Evolutionary conservation across 2,329 filamentous ascomycete species (phyloP).

Genomic region (Sordariomycetes sp.): DNA sequence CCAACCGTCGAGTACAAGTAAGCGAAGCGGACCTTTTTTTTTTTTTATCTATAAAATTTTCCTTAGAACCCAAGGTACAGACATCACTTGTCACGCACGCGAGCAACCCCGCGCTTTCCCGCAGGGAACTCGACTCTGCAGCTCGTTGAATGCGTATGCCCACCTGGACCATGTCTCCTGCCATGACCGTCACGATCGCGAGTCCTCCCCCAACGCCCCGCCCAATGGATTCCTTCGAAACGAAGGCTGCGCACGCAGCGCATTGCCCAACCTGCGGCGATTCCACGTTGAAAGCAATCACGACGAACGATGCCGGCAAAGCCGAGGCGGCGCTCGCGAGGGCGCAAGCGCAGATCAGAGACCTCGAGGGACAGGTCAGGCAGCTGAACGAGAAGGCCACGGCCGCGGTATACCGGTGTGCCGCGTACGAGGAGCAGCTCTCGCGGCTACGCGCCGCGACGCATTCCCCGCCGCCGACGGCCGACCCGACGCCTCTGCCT

Average conservation of each 20-base stretch:
- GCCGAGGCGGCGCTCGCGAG: slow-evolving; percentile 27
- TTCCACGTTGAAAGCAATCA: neutral
- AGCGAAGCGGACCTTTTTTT: neutral
- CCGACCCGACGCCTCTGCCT: slow-evolving; percentile 4
- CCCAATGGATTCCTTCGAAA: neutral
- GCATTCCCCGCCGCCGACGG: slow-evolving; percentile 8
- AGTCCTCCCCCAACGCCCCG: neutral
- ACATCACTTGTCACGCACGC: too few species aligned
- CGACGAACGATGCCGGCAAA: neutral
- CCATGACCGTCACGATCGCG: slow-evolving; percentile 10
- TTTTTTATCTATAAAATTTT: neutral
- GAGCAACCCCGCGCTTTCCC: too few species aligned
- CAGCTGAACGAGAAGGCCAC: slow-evolving; percentile 59
- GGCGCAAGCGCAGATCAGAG: slow-evolving; percentile 48
- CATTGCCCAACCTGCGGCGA: slow-evolving; percentile 39
- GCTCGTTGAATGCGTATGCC: neutral
- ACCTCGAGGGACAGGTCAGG: slow-evolving; percentile 59
- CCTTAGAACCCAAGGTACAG: neutral
- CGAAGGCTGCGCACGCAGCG: slow-evolving; percentile 12
- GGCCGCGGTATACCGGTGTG: slow-evolving; percentile 49
- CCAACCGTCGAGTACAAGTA: neutral
- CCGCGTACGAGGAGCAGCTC: slow-evolving; percentile 73
- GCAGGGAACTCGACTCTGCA: too few species aligned
- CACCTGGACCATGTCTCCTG: neutral
- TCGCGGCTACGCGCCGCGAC: slow-evolving; percentile 35